Evolutionary conservation across 805 yeast genomes (phyloP).

Genomic region (Pichia cabralensis): DNA sequence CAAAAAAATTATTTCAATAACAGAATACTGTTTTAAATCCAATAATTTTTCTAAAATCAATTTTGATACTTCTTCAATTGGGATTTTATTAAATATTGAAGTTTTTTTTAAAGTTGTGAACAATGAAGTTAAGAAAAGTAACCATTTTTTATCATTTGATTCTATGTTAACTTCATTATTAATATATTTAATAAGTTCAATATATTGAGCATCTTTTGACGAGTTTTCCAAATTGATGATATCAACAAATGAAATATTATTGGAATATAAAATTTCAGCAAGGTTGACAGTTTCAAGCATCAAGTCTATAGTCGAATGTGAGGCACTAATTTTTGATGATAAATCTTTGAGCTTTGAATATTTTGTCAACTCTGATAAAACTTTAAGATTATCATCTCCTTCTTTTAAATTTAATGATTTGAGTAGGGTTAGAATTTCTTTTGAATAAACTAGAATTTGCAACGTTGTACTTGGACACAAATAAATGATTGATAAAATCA

Average conservation of each 20-base stretch:
- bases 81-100: conserved; percentile 17
- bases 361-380: not conserved
- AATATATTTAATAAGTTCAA: conserved; percentile 19
- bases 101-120: conserved; percentile 22
- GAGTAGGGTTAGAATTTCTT: conserved; percentile 18
- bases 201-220: conserved; percentile 13
- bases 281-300: conserved; percentile 18
- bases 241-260: conserved; percentile 19
- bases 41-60: conserved; percentile 17
- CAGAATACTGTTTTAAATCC: conserved; percentile 13
- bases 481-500: conserved; percentile 16
- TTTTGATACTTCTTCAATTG: conserved; percentile 14
- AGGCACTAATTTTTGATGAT: conserved; percentile 4
- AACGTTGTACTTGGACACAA: conserved; percentile 19
- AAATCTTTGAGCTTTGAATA: not conserved
- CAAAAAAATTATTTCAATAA: conserved; percentile 12
- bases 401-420: conserved; percentile 8
- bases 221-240: conserved; percentile 16
- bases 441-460: conserved; percentile 17
- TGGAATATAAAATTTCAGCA: conserved; percentile 21
- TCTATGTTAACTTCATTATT: conserved; percentile 17
- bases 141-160: conserved; percentile 17
- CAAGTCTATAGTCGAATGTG: conserved; percentile 10
- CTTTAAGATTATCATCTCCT: not conserved
- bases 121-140: conserved; percentile 18